Percentiles rank a stretch among this genome's conserved stretches.
These are phyloP conservation scores for Eucalyptus polyanthemos DNA, from an alignment of 345 rosid species.

Conservation along the genomic window DNA sequence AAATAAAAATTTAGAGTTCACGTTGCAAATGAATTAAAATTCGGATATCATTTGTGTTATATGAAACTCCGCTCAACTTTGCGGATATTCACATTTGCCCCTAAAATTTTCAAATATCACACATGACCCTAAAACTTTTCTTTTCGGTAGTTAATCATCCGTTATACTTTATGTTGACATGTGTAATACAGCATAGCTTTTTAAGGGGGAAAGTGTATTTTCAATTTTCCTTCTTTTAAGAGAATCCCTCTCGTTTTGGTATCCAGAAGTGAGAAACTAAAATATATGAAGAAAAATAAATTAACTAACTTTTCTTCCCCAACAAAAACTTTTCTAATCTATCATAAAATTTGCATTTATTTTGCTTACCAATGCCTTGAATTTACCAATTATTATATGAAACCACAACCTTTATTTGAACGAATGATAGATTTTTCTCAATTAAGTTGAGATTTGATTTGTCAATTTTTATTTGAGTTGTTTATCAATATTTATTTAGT, in stretches of 20 bases:
- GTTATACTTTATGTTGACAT: background rate
- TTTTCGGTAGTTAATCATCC: background rate
- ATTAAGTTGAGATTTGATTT: background rate
- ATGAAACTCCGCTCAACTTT: background rate
- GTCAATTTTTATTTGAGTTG: background rate
- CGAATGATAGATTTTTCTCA: background rate
- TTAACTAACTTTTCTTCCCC: background rate
- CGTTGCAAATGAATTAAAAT: fast-evolving
- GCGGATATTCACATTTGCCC: background rate
- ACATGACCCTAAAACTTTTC: background rate
- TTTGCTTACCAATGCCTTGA: background rate
- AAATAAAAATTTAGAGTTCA: no score
- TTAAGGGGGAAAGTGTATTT: background rate
- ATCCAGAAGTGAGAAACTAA: background rate
- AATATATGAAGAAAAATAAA: background rate
- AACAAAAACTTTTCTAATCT: background rate
- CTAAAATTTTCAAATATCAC: background rate
- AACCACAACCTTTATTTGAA: background rate
- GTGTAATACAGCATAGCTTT: background rate
- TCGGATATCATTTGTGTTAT: background rate
- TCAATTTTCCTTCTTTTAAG: background rate
- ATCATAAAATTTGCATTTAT: background rate
- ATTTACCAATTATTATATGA: background rate
- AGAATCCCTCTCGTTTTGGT: background rate
- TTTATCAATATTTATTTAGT: background rate